A percentile compares a stretch with the other conserved stretches of the same genome.
Evolutionary conservation across 78 protist genomes (phyloP).

Genomic region (Dictyostelium purpureum): DNA sequence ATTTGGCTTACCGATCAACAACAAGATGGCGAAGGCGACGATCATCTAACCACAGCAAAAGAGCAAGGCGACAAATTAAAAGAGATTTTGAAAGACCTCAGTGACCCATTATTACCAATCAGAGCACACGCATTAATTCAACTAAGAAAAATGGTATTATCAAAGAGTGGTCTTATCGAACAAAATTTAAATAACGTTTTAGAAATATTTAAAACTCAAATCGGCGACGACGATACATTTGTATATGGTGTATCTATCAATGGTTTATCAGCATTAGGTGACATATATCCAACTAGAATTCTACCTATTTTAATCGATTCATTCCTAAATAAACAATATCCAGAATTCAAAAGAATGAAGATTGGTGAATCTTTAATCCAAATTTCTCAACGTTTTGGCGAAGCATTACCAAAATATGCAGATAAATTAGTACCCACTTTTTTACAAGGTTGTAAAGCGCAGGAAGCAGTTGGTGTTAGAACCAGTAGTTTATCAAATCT

Average conservation of each 20-base stretch:
- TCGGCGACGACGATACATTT: constrained; percentile 78
- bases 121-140: constrained; percentile 73
- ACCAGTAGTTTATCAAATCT: constrained; percentile 71
- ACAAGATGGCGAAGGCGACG: neutral
- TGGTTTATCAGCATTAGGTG: constrained; percentile 80
- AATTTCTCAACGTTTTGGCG: constrained; percentile 83
- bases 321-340: neutral
- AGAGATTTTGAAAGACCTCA: constrained; percentile 53
- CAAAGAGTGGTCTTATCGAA: constrained; percentile 18
- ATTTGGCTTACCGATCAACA: neutral
- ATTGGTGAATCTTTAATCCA: constrained; percentile 75
- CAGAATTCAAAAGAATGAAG: constrained; percentile 73
- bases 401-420: constrained; percentile 45
- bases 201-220: constrained; percentile 59
- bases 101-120: constrained; percentile 56
- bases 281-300: constrained; percentile 53
- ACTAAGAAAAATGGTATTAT: constrained; percentile 32
- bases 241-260: constrained; percentile 64
- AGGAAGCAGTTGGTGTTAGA: constrained; percentile 40
- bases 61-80: constrained; percentile 13
- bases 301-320: constrained; percentile 22
- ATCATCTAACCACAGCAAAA: neutral
- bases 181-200: constrained; percentile 42
- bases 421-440: constrained; percentile 13
- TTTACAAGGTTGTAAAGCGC: constrained; percentile 25